Evolutionary conservation across 768 basidiomycete genomes (phyloP).

Genomic region (Macrolepiota fuliginosa): DNA sequence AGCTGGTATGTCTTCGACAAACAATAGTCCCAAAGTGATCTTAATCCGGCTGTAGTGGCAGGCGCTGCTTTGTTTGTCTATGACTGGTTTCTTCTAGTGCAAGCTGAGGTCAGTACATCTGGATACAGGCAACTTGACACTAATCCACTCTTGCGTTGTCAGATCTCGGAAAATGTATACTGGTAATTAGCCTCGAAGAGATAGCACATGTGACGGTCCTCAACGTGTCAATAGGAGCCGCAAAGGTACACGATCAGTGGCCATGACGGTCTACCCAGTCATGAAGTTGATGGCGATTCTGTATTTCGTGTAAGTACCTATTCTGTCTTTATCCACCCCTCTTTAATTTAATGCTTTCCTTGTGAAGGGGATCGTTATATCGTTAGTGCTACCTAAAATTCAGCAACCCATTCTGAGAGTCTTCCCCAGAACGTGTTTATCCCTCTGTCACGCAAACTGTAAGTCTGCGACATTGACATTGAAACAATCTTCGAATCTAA

Average conservation of each 20-base stretch:
- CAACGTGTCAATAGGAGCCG: background rate
- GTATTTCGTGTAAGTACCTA: background rate
- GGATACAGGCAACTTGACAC: background rate
- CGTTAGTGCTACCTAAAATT: background rate
- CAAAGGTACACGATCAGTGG: background rate
- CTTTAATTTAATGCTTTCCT: background rate
- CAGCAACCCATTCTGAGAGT: background rate
- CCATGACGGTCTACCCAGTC: background rate
- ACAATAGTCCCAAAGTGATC: background rate
- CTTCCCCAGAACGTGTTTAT: background rate
- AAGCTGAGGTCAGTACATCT: background rate
- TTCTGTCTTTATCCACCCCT: background rate
- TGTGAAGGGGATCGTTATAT: background rate
- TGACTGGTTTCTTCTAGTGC: background rate
- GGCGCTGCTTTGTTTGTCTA: background rate
- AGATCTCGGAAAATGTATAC: background rate
- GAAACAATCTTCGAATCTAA: background rate
- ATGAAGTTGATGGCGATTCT: background rate
- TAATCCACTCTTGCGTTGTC: background rate
- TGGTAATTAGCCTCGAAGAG: background rate
- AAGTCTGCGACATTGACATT: background rate
- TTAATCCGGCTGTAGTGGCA: background rate
- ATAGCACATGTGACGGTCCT: background rate
- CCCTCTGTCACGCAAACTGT: background rate
- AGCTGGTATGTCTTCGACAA: background rate